A percentile compares a stretch with the other conserved stretches of the same genome.
Conservation (phyloP, 495 filamentous ascomycete species). For the Talaromyces borbonicus region DNA sequence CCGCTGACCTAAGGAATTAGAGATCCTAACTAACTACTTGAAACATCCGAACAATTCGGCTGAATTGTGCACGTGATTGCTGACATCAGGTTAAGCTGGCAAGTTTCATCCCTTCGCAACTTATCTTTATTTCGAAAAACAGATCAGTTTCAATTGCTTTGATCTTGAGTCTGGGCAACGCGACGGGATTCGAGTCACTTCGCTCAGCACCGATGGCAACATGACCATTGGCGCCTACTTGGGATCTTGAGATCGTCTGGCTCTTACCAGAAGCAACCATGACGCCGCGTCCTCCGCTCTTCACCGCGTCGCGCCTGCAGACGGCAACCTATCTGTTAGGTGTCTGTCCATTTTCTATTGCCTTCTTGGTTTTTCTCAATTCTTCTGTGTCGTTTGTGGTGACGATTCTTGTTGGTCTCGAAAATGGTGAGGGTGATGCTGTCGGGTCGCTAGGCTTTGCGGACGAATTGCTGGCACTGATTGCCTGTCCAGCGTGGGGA, state of each 20-base stretch:
- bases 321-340: slow-evolving; percentile 76
- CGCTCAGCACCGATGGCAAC: too few species aligned
- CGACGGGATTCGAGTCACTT: too few species aligned
- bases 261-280: slow-evolving; percentile 11
- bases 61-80: background rate
- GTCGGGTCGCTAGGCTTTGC: slow-evolving; percentile 93
- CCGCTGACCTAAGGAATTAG: too few species aligned
- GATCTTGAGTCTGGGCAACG: too few species aligned
- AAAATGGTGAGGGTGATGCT: slow-evolving; percentile 69
- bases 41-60: too few species aligned
- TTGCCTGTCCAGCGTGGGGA: slow-evolving; percentile 89
- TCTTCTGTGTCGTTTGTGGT: slow-evolving; percentile 88
- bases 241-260: background rate
- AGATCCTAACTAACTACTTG: too few species aligned
- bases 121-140: too few species aligned
- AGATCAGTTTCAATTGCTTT: too few species aligned
- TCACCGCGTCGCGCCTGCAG: slow-evolving; percentile 62
- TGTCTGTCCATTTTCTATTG: slow-evolving; percentile 90
- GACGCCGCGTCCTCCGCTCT: slow-evolving; percentile 29
- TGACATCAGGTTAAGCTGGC: background rate
- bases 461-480: slow-evolving; percentile 83
- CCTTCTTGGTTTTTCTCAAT: slow-evolving; percentile 96
- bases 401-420: slow-evolving; percentile 74
- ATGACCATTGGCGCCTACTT: background rate
- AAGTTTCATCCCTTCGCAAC: slow-evolving; percentile 1